phyloP scores from a whole-genome alignment of 2,329 filamentous ascomycete species.

The Penicillium sp. region DNA sequence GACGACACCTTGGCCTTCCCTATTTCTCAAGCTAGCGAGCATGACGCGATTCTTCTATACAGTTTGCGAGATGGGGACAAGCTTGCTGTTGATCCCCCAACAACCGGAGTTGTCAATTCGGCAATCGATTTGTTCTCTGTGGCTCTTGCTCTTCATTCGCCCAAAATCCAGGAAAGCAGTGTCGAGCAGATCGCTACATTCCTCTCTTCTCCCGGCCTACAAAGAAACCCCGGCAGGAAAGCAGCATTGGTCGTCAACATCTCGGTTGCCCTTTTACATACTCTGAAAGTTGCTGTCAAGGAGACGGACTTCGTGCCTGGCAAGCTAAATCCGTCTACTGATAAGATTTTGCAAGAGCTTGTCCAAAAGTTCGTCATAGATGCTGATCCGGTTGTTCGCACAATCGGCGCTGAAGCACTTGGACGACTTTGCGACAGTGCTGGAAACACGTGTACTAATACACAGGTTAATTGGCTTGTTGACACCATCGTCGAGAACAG shows the following conservation, averaged over 20 bases:
- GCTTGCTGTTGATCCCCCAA: conserved; percentile 69
- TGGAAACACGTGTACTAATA: conserved; percentile 83
- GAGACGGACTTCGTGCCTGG: conserved; percentile 73
- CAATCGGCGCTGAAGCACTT: conserved; percentile 77
- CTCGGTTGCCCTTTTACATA: conserved; percentile 73
- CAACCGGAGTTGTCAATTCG: conserved; percentile 90
- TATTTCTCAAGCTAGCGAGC: conserved; percentile 78
- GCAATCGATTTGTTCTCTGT: conserved; percentile 92
- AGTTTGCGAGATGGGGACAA: conserved; percentile 49
- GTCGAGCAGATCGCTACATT: conserved; percentile 91
- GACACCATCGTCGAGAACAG: conserved; percentile 93
- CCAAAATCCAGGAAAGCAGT: conserved; percentile 93
- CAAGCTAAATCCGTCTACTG: conserved; percentile 71
- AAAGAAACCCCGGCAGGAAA: conserved; percentile 82
- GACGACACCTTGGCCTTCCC: conserved; percentile 53
- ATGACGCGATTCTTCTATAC: conserved; percentile 83
- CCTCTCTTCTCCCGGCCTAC: conserved; percentile 72
- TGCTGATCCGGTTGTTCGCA: conserved; percentile 80
- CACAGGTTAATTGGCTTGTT: conserved; percentile 85
- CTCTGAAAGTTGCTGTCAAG: conserved; percentile 78
- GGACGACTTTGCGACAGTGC: conserved; percentile 80
- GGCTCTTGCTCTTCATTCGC: conserved; percentile 79
- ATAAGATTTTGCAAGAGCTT: conserved; percentile 66
- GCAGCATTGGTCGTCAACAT: conserved; percentile 90
- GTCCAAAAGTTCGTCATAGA: conserved; percentile 79